Base-by-base conservation (phyloP, 2,329 filamentous ascomycete genomes). In the Didymella lethalis region DNA sequence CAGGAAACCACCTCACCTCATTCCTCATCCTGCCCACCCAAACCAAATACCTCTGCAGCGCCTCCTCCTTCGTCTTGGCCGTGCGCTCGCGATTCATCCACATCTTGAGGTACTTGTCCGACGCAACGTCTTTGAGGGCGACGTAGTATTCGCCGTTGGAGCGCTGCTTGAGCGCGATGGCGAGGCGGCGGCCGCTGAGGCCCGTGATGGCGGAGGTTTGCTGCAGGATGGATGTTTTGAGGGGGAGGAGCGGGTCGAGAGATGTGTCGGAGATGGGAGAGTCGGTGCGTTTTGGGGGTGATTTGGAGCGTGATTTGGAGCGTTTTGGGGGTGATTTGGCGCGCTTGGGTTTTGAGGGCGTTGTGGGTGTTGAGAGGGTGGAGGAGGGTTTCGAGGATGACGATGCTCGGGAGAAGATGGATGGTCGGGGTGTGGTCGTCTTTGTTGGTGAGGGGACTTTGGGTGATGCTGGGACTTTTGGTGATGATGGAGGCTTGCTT, bases 51-150 rank as follows among this genome's bases (percentile, higher is more conserved):
- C 62, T 63, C 54, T 72, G 63, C 14, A 72, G 57, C 14, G 69
- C 69, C 34, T 70, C 66, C 14, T 64, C 59, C 48, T 70, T 64
- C 6, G 63, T 66, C 5, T 40, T 45, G 38, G 57, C 69, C 14
- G 67, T 70, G 57, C 68, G 70, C 31, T 66, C 63, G 14, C 63
- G 63, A 25, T 72, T 69, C 67, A 66, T 72, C 69, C 69, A 72
- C 68, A 71, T 70, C 53, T 70, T 71, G 31, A 72, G 53, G 36
- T 72, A 72, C 51, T 71, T 72, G 46, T 70, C 69, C 8, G 64
- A 61, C n/a, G 58, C 56, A 16, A 57, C 28, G 20, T 72, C 69
- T 40, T 72, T 72, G 8, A 72, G 56, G 2, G 69, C 69, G 0
- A 64, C 69, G 48, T 72, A 72, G 67, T 68, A 72, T 11, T 58